Evolutionary conservation across 306 rosid genomes (phyloP).

Genomic region (Corylus heterophylla): DNA sequence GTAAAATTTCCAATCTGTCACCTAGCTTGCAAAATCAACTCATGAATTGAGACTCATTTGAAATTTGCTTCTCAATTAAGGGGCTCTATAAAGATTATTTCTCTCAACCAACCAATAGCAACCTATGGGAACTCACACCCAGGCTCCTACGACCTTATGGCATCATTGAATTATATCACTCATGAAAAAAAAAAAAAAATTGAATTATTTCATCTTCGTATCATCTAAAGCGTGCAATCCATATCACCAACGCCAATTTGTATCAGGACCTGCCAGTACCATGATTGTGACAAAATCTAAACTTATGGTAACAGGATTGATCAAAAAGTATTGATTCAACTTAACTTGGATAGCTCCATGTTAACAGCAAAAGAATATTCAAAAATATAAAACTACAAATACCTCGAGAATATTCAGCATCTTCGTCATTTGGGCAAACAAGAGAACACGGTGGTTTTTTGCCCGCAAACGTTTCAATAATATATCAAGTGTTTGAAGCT

Average conservation of each 20-base stretch:
- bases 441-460: conserved; percentile 89
- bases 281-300: neutral
- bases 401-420: conserved; percentile 99
- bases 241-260: neutral
- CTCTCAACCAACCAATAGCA: neutral
- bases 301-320: neutral
- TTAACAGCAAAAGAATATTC: conserved; percentile 18
- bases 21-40: conserved; percentile 1
- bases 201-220: neutral
- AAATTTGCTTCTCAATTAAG: neutral
- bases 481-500: conserved; percentile 99
- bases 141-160: neutral
- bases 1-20: conserved; percentile 8
- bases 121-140: neutral
- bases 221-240: neutral
- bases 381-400: conserved; percentile 28
- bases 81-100: neutral
- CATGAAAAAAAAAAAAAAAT: too few relatives aligned
- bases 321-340: neutral
- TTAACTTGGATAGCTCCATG: conserved; percentile 1
- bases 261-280: neutral
- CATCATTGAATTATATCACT: neutral
- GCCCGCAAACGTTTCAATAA: conserved; percentile 88
- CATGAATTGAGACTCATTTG: neutral
- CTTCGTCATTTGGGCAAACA: conserved; percentile 99